Conservation (phyloP, 768 basidiomycete genomes). For the Cystobasidium ongulense region DNA sequence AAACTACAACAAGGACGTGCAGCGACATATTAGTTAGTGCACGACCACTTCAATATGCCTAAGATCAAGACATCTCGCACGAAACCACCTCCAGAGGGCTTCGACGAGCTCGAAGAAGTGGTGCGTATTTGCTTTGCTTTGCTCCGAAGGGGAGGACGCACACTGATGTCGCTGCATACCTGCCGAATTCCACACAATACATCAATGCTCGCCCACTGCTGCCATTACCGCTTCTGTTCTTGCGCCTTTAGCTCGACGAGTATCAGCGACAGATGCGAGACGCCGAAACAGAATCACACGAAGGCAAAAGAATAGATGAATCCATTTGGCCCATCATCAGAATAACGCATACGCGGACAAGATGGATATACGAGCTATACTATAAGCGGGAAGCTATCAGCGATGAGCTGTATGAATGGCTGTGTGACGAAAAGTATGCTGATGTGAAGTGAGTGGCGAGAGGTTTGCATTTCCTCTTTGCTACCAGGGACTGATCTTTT, state of each 20-base stretch:
- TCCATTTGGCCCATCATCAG: slow-evolving; percentile 97
- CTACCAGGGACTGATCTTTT: no score
- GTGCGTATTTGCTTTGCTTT: slow-evolving; percentile 4
- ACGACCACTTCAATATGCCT: slow-evolving; percentile 27
- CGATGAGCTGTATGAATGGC: slow-evolving; percentile 87
- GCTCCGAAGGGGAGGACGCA: not conserved
- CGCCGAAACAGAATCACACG: slow-evolving; percentile 93
- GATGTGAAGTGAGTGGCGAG: slow-evolving; percentile 71
- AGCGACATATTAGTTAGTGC: no score
- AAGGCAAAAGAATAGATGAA: slow-evolving; percentile 91
- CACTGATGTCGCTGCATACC: not conserved
- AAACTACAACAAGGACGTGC: no score
- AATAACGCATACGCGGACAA: slow-evolving; percentile 85
- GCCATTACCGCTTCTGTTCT: no score
- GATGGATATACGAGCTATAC: slow-evolving; percentile 88
- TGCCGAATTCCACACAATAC: no score
- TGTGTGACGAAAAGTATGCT: slow-evolving; percentile 92
- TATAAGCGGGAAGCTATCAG: slow-evolving; percentile 96
- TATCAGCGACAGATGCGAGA: slow-evolving; percentile 99
- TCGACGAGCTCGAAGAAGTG: slow-evolving; percentile 35
- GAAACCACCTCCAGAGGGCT: slow-evolving; percentile 34
- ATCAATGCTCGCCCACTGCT: not conserved
- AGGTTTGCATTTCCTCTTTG: no score
- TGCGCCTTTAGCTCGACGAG: slow-evolving; percentile 81
- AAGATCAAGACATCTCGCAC: slow-evolving; percentile 34